Base-by-base conservation (phyloP, 345 rosid species). In the Salix suchowensis region DNA sequence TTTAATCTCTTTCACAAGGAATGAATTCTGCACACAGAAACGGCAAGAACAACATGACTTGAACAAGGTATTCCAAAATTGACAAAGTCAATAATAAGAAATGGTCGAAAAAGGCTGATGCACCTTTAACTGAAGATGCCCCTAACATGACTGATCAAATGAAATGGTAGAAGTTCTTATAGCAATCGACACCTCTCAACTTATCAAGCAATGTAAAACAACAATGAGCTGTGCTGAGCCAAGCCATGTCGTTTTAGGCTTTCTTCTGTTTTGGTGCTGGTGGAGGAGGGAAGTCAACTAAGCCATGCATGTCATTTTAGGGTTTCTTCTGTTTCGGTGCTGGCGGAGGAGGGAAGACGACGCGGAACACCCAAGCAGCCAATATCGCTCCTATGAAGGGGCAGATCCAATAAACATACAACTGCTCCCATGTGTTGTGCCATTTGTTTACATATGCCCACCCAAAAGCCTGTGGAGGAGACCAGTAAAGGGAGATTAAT, bases 401-500 rank as follows among this genome's bases (percentile, higher is more conserved):
- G 81, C 97, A 86, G 68, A 96, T 73, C 99, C 98, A 96, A 73
- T 94, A 90, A 26, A 96, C 98, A 42, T 94, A 96, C 71, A 91
- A 79, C 70, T 96, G 99, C 76, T 94, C 95, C 98, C 97, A 94
- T 68, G 95, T 90, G 83, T 86, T 81, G 80, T 96, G 99, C 84
- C 92, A 68, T 26, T 86, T 92, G 90, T 91, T 80, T 52, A 92
- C 58, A 67, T 89, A 96, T 23, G 95, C 97, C 99, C 99, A 96
- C 11, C 97, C 99, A 71, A 89, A 96, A 19, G 99, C 99, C 98
- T 96, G 88, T 21, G 0, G 23, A 61, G 66, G 37, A 65, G 62
- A 60, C 23, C 36, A 54, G 61, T 2, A 34, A 19, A 14, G 12
- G 39, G 19, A 34, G 14, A 37, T 34, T 34, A 34, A 18, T 50